phyloP scores from a whole-genome alignment of 306 rosid genomes.

The Lathyrus aphaca region DNA sequence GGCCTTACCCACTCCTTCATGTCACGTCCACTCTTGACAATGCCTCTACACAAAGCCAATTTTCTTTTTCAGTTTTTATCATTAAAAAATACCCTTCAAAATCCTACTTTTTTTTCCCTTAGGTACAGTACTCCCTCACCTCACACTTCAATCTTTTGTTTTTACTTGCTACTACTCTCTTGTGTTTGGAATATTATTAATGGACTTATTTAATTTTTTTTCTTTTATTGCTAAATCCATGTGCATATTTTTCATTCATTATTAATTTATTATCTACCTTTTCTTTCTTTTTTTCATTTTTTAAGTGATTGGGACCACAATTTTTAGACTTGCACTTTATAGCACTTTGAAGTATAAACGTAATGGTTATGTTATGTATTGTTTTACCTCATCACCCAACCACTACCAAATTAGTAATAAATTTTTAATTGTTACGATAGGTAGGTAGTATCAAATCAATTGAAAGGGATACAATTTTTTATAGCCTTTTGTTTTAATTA shows the following conservation, averaged over 20 bases:
- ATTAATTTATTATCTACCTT: conserved; percentile 1
- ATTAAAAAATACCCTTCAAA: conserved; percentile 21
- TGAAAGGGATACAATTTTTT: conserved; percentile 30
- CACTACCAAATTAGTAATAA: conserved; percentile 24
- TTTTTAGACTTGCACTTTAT: neutral
- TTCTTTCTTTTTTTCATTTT: neutral
- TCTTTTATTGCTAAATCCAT: conserved; percentile 1
- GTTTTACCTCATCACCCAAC: conserved; percentile 33
- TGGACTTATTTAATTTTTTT: conserved; percentile 7
- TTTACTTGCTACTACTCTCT: conserved; percentile 32
- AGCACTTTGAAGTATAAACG: conserved; percentile 5
- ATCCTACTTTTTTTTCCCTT: conserved; percentile 33
- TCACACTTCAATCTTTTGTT: conserved; percentile 32
- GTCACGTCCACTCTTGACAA: conserved; percentile 65
- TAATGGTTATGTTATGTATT: neutral
- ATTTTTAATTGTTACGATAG: conserved; percentile 31
- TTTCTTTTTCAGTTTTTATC: conserved; percentile 39
- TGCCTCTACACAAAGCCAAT: conserved; percentile 48
- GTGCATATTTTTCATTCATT: conserved; percentile 20
- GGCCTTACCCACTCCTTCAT: conserved; percentile 57
- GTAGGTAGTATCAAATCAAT: neutral
- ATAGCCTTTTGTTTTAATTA: neutral
- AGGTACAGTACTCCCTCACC: conserved; percentile 53
- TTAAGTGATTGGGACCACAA: conserved; percentile 39
- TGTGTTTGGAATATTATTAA: conserved; percentile 25